Conservation (phyloP, 139 green algal species). For the Microglena sp. region DNA sequence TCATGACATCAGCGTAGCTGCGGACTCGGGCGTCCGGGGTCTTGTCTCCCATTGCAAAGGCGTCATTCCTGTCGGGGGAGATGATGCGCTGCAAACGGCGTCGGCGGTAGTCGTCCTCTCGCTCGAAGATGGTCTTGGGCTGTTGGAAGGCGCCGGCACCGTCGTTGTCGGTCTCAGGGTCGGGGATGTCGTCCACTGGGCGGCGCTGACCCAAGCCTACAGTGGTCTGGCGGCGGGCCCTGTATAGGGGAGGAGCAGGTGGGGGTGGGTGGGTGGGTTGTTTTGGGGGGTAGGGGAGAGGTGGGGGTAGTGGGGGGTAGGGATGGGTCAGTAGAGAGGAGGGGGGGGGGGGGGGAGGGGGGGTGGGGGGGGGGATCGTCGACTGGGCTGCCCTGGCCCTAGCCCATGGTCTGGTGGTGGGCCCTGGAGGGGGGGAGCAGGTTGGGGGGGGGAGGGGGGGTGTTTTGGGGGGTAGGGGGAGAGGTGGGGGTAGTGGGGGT, state of each 20-base stretch:
- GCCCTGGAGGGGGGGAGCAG: no score
- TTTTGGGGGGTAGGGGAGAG: no score
- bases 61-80: constrained; percentile 82
- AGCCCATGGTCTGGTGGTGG: no score
- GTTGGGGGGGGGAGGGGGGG: no score
- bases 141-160: constrained; percentile 16
- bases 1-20: constrained; percentile 89
- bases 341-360: no score
- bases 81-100: constrained; percentile 72
- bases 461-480: no score
- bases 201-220: neutral
- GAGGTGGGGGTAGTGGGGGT: no score
- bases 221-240: neutral
- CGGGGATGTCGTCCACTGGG: constrained; percentile 3
- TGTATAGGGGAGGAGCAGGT: neutral
- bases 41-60: constrained; percentile 80
- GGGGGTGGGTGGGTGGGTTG: no score
- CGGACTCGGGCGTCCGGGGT: constrained; percentile 61
- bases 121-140: constrained; percentile 65
- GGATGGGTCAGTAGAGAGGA: no score
- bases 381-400: no score
- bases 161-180: constrained; percentile 14
- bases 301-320: no score
- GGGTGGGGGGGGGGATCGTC: no score
- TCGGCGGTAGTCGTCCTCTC: constrained; percentile 84